A percentile compares a stretch with the other conserved stretches of the same genome.
phyloP scores from a whole-genome alignment of 2,329 filamentous ascomycete species.

The Fusarium aywerte region DNA sequence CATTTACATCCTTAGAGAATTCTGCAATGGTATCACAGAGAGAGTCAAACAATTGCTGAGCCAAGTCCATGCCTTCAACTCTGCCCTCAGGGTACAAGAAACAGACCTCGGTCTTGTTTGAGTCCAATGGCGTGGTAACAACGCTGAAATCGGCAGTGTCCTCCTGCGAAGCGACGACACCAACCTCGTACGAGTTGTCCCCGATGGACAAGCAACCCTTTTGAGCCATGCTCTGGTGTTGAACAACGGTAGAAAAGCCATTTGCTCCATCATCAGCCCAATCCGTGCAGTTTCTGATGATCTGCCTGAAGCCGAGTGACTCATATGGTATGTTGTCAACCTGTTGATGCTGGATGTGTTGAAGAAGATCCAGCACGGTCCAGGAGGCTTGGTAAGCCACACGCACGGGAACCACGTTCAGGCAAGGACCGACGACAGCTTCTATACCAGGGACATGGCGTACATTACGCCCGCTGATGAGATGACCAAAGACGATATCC shows the following conservation, averaged over 20 bases:
- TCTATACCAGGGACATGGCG: slow-evolving; percentile 16
- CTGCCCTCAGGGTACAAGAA: slow-evolving; percentile 30
- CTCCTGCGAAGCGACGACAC: slow-evolving; percentile 30
- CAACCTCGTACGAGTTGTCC: slow-evolving; percentile 32
- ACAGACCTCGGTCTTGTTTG: slow-evolving; percentile 30
- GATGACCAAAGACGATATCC: slow-evolving; percentile 40
- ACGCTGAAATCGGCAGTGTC: slow-evolving; percentile 41
- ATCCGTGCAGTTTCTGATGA: slow-evolving; percentile 40
- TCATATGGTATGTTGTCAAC: slow-evolving; percentile 44
- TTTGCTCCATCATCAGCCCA: slow-evolving; percentile 35
- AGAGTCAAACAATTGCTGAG: slow-evolving; percentile 20
- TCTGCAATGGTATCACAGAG: slow-evolving; percentile 22
- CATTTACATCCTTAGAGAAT: slow-evolving; percentile 10
- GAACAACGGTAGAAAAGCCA: slow-evolving; percentile 40
- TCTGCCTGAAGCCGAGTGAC: slow-evolving; percentile 41
- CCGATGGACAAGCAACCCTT: slow-evolving; percentile 22
- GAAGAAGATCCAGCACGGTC: slow-evolving; percentile 53
- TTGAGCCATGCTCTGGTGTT: slow-evolving; percentile 43
- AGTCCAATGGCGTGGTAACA: slow-evolving; percentile 36
- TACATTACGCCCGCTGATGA: slow-evolving; percentile 32
- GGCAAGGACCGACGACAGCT: slow-evolving; percentile 27
- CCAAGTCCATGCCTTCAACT: not conserved
- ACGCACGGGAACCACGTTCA: slow-evolving; percentile 33
- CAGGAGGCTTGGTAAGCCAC: slow-evolving; percentile 16
- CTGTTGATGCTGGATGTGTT: slow-evolving; percentile 56